Base-by-base conservation (phyloP, 306 rosid genomes). In the Hippophae gyantsensis region DNA sequence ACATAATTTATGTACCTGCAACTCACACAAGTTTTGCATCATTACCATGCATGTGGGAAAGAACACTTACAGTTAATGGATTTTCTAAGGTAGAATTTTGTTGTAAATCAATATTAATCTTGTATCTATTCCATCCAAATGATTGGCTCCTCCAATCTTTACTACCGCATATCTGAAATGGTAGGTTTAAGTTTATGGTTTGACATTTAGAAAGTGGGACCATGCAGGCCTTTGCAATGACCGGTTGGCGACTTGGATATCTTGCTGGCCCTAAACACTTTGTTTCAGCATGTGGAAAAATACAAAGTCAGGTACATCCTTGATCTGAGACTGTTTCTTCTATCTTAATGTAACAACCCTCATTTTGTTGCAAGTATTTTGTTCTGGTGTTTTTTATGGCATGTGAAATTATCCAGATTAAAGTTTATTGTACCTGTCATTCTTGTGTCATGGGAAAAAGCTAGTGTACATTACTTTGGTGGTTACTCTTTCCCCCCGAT, bases 161-260 rank as follows among this genome's bases (percentile, higher is more conserved):
- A 43, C 13, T 13, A 43, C 8, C 48, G 52, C 7, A 13, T 46
- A 43, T 10, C 48, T 64, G 46, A 52, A 41, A 45, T 54, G 23
- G 47, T 54, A 7, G 61, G 47, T 40, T 52, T 64, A 6, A n/a
- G 38, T 54, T 65, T 41, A 62, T 60, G 23, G 43, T 48, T 64
- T 78, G 77, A 76, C 51, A 74, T 64, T 67, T 66, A 69, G 54
- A 69, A 60, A 23, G 38, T 79, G 61, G 48, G 43, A 68, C 48
- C 23, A 52, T 61, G 63, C 64, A 88, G 99, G 82, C 97, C 62
- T 93, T 88, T 77, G 99, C 97, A 54, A 93, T 93, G 99, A 93
- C 99, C 52, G 99, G 99, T 73, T 93, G 97, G 99, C 79, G 99
- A 46, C 95, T 88, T 71, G 96, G 99, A 63, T 93, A 88, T 80